Evolutionary conservation across 805 yeast species (phyloP).

Genomic region (Cyberlindnera petersonii): DNA sequence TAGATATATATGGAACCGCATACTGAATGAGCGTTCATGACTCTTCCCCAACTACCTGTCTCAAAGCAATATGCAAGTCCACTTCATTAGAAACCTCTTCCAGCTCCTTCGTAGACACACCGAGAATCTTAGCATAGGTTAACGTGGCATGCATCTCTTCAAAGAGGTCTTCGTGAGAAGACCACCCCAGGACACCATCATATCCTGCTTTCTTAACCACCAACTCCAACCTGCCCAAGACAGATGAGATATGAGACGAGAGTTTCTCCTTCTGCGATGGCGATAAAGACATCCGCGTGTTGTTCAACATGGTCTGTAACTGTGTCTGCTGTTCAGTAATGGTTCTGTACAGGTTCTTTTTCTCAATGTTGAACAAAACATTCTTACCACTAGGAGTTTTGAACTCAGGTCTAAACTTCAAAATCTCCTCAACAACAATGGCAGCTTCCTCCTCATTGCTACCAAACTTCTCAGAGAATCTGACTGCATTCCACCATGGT

Average conservation of each 20-base stretch:
- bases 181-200: conserved; percentile 23
- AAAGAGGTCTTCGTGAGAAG: conserved; percentile 22
- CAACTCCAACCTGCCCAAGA: background rate
- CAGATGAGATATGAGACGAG: background rate
- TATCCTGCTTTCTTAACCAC: conserved; percentile 8
- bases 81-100: background rate
- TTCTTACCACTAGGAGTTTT: conserved; percentile 25
- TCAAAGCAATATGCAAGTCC: conserved; percentile 10
- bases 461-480: conserved; percentile 21
- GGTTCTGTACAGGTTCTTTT: conserved; percentile 61
- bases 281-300: conserved; percentile 5
- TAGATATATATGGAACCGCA: background rate
- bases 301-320: conserved; percentile 22
- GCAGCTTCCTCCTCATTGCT: conserved; percentile 2
- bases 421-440: conserved; percentile 14
- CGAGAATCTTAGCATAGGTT: conserved; percentile 3
- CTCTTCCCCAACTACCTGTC: too few relatives aligned
- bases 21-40: background rate
- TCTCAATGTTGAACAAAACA: conserved; percentile 62
- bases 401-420: conserved; percentile 20
- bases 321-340: conserved; percentile 32
- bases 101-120: background rate
- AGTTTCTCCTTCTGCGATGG: conserved; percentile 2
- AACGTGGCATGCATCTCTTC: conserved; percentile 10
- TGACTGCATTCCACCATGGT: conserved; percentile 32